A percentile compares a stretch with the other conserved stretches of the same genome.
phyloP scores from a whole-genome alignment of 208 protist species.

The Strigomonas culicis region DNA sequence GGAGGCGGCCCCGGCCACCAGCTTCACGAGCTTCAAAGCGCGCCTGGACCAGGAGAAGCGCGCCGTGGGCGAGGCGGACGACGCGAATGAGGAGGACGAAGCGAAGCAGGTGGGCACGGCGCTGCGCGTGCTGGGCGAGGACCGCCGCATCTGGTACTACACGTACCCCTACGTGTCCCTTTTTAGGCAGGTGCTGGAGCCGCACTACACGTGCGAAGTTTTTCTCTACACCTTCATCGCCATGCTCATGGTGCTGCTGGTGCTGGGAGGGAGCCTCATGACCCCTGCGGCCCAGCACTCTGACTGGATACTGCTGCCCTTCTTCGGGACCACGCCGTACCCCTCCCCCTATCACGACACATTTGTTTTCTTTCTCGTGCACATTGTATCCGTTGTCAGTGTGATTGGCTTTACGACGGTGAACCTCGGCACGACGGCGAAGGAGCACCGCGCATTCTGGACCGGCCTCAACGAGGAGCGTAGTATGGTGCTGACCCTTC shows the following conservation, averaged over 20 bases:
- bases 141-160: constrained; percentile 6
- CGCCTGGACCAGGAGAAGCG: neutral
- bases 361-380: neutral
- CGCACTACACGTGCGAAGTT: constrained; percentile 79
- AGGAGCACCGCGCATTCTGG: constrained; percentile 74
- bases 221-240: constrained; percentile 48
- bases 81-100: neutral
- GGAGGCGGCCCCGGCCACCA: neutral
- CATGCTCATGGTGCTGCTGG: constrained; percentile 18
- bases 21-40: neutral
- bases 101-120: neutral
- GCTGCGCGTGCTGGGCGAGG: neutral
- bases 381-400: constrained; percentile 18
- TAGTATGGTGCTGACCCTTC: constrained; percentile 10
- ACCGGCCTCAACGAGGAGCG: constrained; percentile 25
- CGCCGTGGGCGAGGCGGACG: neutral
- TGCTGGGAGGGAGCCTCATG: constrained; percentile 1
- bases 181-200: constrained; percentile 57
- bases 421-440: constrained; percentile 68
- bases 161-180: neutral
- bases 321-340: neutral
- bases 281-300: neutral
- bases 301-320: neutral
- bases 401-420: constrained; percentile 51
- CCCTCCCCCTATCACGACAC: neutral